Base-by-base conservation (phyloP, 257 asterid genomes). In the Solanum lycopersicoides region DNA sequence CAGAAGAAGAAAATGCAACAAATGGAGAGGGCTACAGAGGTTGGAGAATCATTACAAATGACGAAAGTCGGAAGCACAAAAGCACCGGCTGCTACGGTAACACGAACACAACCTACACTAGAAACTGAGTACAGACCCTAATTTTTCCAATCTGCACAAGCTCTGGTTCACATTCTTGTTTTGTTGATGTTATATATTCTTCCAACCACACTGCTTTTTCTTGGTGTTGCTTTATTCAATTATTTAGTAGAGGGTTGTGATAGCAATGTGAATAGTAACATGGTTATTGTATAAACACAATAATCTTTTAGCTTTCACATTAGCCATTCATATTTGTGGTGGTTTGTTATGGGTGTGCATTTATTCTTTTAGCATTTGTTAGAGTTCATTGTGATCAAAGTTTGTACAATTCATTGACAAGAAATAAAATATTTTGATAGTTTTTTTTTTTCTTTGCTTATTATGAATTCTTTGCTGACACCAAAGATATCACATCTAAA, bases 11-110 rank as follows among this genome's bases (percentile, higher is more conserved):
- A 80, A 82, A 91, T 95, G 95, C 89, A 92, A 50, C 88, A 85
- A 32, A 95, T 95, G 98, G 98, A 96, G 90, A 91, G 87, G 89
- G 98, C 96, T 74, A 95, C 98, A 3, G 98, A 95, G 66, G 88
- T 87, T 87, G 94, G 94, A 82, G 94, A 92, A 79, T 50, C 92
- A 9, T 83, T 92, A 86, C 86, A 87, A 12, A 89, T 92, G 94
- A 90, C 92, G 9, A 75, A 59, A n/a, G 88, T 90, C 25, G 93
- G 93, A n/a, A 84, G 87, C 88, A 89, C 92, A 11, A 91, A 79
- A 87, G 93, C 93, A 76, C 93, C 93, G 18, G 87, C 93, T 80
- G 94, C 94, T 35, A 65, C 93, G 1, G 90, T 86, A 37, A 92
- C 93, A n/a, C 83, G 94, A 42, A 92, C 94, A 3, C 93, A 87